A percentile compares a stretch with the other conserved stretches of the same genome.
Conservation (phyloP, 2,329 filamentous ascomycete species). For the Trichophyton schoenleinii region DNA sequence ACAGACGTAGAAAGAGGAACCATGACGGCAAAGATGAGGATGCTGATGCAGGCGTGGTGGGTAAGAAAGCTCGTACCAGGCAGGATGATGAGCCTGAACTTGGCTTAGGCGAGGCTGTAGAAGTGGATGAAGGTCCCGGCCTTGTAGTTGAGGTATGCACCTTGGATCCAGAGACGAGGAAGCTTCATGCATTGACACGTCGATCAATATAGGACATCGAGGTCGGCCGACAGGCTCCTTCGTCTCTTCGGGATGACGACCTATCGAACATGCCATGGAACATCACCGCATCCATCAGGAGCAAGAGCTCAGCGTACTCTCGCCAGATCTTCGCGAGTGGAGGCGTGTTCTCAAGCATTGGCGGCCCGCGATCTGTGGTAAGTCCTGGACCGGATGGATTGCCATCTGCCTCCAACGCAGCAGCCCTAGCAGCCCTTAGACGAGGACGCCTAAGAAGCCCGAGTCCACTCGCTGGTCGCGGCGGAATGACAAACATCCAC, state of each 20-base stretch:
- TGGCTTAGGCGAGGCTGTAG: constrained; percentile 18
- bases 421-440: constrained; percentile 14
- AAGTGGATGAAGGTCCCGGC: constrained; percentile 2
- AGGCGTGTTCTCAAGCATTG: constrained; percentile 20
- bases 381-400: constrained; percentile 16
- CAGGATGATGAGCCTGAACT: constrained; percentile 23
- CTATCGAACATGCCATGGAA: constrained; percentile 61
- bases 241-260: constrained; percentile 54
- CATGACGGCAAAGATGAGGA: constrained; percentile 14
- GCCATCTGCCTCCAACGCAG: neutral
- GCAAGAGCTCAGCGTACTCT: constrained; percentile 36
- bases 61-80: constrained; percentile 29
- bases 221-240: constrained; percentile 54
- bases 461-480: constrained; percentile 48
- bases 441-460: constrained; percentile 45
- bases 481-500: constrained; percentile 15
- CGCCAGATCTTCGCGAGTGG: constrained; percentile 19
- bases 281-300: constrained; percentile 42
- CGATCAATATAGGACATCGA: constrained; percentile 41
- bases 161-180: neutral
- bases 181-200: neutral
- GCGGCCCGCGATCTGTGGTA: constrained; percentile 15
- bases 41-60: constrained; percentile 17
- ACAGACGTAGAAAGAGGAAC: constrained; percentile 19
- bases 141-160: constrained; percentile 5